Base-by-base conservation (phyloP, 768 basidiomycete genomes). In the Xanthoconium purpureum region DNA sequence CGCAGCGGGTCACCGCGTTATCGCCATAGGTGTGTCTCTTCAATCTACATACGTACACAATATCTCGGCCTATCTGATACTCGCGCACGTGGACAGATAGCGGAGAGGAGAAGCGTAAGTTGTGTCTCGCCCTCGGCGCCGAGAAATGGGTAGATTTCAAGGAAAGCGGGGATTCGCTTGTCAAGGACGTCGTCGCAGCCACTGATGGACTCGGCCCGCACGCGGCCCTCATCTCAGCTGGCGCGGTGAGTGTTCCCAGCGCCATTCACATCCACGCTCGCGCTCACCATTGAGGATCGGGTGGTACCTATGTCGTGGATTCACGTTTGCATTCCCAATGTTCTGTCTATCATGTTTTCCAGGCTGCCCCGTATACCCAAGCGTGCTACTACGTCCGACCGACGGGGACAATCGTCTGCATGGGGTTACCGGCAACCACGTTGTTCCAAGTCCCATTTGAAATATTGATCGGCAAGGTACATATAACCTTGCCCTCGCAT, bases 61-160 rank as follows among this genome's bases (percentile, higher is more conserved):
- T 30, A 17, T 3, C 24, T 24, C 24, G 24, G 24, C 24, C 14
- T 7, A 13, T 49, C 7, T 52, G n/a, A 50, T 13, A n/a, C 5
- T 33, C 30, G 28, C 20, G 9, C 8, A 18, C 14, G 28, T 36
- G 15, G n/a, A 24, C 11, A 72, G 81, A 83, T 55, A 76, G 68
- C 5, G 78, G 80, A 20, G 74, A 64, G 11, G 74, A 70, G 30
- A 80, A 80, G 65, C 64, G 68, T 29, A 57, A 70, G 14, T 59
- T 78, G 29, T 74, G 73, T 60, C 57, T 68, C 50, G 20, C 63
- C 15, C 72, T 79, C 51, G 78, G 79, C 3, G 74, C 74, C 0
- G 76, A 78, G 56, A 78, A 68, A 58, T 70, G 66, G 66, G 51
- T 83, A 56, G 82, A 82, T 66, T 83, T 80, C 70, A 74, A 71